A percentile compares a stretch with the other conserved stretches of the same genome.
Evolutionary conservation across 257 asterid genomes (phyloP).

Genomic region (Nemophila menziesii): DNA sequence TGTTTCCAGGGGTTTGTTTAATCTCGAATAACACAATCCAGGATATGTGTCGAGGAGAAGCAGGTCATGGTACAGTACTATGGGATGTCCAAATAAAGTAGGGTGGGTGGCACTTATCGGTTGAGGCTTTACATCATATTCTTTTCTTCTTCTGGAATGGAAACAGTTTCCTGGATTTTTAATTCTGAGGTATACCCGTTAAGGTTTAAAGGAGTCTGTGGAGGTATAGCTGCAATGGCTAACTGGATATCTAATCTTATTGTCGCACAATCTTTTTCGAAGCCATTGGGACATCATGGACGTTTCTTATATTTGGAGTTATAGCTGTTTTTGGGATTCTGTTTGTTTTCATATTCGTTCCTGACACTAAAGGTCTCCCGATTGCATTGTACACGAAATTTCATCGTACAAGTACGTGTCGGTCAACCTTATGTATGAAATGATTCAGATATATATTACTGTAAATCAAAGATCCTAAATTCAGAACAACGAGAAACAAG

Average conservation of each 20-base stretch:
- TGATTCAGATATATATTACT: too few species aligned
- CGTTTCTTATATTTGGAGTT: background rate
- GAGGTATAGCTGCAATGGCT: conserved; percentile 3
- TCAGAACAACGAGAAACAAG: too few species aligned
- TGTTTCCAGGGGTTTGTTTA: conserved; percentile 6
- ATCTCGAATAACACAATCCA: background rate
- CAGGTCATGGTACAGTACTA: conserved; percentile 5
- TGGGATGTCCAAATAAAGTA: conserved; percentile 2
- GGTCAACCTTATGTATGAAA: too few species aligned
- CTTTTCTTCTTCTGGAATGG: conserved; percentile 9
- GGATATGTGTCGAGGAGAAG: background rate
- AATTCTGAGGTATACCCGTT: conserved; percentile 6
- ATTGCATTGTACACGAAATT: too few species aligned
- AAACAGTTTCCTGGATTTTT: conserved; percentile 6
- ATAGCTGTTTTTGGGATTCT: background rate
- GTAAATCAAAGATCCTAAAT: too few species aligned
- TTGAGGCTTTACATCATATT: conserved; percentile 4
- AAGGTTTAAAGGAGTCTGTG: conserved; percentile 1
- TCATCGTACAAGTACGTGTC: too few species aligned
- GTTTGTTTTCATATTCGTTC: conserved; percentile 1
- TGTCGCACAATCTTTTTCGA: conserved; percentile 2
- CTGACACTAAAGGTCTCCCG: conserved; percentile 2
- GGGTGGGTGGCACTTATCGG: conserved; percentile 4
- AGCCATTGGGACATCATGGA: conserved; percentile 6
- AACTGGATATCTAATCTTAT: conserved; percentile 4